Base-by-base conservation (phyloP, 176 grass and related monocot genomes). In the Triticum timopheevii region DNA sequence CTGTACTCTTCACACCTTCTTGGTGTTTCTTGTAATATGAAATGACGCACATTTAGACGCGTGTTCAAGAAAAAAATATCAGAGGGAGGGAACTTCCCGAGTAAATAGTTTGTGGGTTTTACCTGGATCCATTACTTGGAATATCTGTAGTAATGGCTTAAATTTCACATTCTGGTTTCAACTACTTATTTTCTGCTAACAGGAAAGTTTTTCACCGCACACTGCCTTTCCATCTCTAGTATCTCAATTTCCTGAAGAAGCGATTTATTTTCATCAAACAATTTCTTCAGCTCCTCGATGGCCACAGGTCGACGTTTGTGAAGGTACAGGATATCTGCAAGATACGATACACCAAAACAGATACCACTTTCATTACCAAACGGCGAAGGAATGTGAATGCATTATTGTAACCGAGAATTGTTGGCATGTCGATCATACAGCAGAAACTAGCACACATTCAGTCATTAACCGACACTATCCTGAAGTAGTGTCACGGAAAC, bases 291-390 rank as follows among this genome's bases (percentile, higher is more conserved):
- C 88, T 86, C 82, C 62, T 88, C 68, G 79, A 68, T 84, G 38
- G 90, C 85, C 69, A 73, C 8, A 76, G 86, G 68, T 28, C 87
- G 68, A 42, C 90, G 78, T 84, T 92, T 86, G 90, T 92, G 90
- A 65, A 95, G 76, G 13, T 83, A 59, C 25, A 95, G 17, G 80
- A 92, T 88, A 88, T 95, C 90, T 90, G 81, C 42, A 78, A 59
- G 39, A 79, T 35, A 25, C 10, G 44, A 67, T 13, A 13, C 42
- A 45, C 42, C 42, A 45, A 30, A 58, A 44, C 9, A 54, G 63
- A 45, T 45, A 65, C 17, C 13, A 73, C 27, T 58, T 42, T 39
- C 30, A 61, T 70, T 36, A 58, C 2, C 1, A 68, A 81, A 73
- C 5, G 13, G 42, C 20, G 19, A 23, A 58, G 11, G 19, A 3